These are phyloP conservation scores for Epithemia pelagica DNA, from an alignment of 108 stramenopile species.

Conservation along the genomic window DNA sequence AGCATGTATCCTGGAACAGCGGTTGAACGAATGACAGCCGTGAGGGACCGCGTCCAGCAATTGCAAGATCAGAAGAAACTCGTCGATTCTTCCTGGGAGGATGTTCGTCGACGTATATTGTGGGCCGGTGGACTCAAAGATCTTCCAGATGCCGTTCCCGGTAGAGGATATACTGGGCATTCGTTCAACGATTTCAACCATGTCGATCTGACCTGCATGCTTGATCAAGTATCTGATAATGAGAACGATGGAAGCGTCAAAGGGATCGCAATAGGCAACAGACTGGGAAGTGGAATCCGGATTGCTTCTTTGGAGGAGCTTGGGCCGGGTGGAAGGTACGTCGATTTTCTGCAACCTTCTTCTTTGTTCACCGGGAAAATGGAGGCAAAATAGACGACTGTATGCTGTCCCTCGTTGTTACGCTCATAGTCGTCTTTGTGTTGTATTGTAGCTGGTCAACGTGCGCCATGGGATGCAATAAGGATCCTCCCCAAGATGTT, in stretches of 20 bases:
- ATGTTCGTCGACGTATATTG: constrained; percentile 69
- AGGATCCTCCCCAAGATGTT: constrained; percentile 82
- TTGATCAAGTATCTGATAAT: constrained; percentile 58
- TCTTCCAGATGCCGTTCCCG: constrained; percentile 61
- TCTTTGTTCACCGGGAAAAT: too few species aligned
- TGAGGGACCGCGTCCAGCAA: constrained; percentile 49
- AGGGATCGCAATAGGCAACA: constrained; percentile 75
- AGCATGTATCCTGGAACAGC: constrained; percentile 75
- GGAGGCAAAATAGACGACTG: neutral
- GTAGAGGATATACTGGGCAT: constrained; percentile 89
- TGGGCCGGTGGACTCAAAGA: constrained; percentile 88
- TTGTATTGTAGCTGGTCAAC: constrained; percentile 57
- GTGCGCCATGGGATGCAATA: constrained; percentile 73
- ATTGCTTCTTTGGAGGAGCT: constrained; percentile 76
- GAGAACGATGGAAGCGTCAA: constrained; percentile 71
- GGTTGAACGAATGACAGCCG: constrained; percentile 53
- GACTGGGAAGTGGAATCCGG: constrained; percentile 74
- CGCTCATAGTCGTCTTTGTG: neutral
- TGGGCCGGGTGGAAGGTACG: constrained; percentile 68
- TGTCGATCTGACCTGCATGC: constrained; percentile 86
- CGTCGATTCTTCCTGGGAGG: constrained; percentile 62
- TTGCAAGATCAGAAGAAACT: constrained; percentile 29
- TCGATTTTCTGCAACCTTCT: neutral
- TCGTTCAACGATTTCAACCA: constrained; percentile 90
- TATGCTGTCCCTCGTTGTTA: neutral